Evolutionary conservation across 345 rosid species (phyloP).

Genomic region (sweet orange (Citrus sinensis)): DVS_A1.0 CM039161.1:2595501-2596000

Average conservation of each 20-base stretch:
- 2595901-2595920: conserved; percentile 75
- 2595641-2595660: neutral
- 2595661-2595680: neutral
- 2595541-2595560: neutral
- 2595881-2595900: conserved; percentile 75
- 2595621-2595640: neutral
- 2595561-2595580: neutral
- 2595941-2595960: neutral
- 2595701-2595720: neutral
- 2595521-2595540: neutral
- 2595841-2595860: conserved; percentile 79
- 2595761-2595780: conserved; percentile 97
- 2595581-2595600: neutral
- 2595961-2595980: neutral
- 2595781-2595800: conserved; percentile 94
- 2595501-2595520: neutral
- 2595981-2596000: neutral
- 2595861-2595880: conserved; percentile 90
- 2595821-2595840: conserved; percentile 99
- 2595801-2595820: conserved; percentile 73
- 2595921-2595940: conserved; percentile 38
- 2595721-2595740: neutral
- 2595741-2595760: conserved; percentile 25
- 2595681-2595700: neutral
- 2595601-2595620: neutral